phyloP scores from a whole-genome alignment of 176 grass and related monocot genomes.

The Avena atlantica region DNA sequence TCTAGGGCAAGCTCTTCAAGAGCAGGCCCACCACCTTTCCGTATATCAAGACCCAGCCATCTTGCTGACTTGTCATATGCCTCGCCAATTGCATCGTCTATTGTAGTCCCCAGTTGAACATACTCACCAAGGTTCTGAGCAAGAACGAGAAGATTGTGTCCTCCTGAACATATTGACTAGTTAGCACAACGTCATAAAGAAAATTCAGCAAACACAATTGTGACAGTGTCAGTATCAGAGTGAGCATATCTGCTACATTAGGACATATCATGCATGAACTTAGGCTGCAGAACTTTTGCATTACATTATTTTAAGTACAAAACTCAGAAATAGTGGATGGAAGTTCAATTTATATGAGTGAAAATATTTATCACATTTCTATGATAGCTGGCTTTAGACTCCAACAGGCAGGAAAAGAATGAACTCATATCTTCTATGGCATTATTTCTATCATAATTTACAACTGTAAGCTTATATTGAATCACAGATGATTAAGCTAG shows the following conservation, averaged over 20 bases:
- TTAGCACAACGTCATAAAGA: neutral
- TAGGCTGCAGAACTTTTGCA: conserved; percentile 16
- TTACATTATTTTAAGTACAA: neutral
- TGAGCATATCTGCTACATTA: neutral
- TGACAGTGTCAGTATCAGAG: neutral
- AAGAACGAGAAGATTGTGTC: conserved; percentile 95
- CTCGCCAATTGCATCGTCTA: conserved; percentile 99
- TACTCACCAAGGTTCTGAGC: conserved; percentile 86
- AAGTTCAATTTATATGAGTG: conserved; percentile 26
- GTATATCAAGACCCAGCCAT: conserved; percentile 95
- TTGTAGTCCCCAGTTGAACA: conserved; percentile 91
- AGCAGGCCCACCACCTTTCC: conserved; percentile 93
- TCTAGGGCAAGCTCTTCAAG: conserved; percentile 93
- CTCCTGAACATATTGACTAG: conserved; percentile 61
- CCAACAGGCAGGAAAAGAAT: neutral
- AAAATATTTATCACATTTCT: conserved; percentile 23
- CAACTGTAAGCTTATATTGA: conserved; percentile 9
- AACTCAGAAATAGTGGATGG: neutral
- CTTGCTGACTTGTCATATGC: conserved; percentile 98
- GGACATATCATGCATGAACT: conserved; percentile 13
- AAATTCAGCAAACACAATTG: conserved; percentile 23
- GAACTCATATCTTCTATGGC: neutral
- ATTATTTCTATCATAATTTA: conserved; percentile 18
- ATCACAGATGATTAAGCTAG: conserved; percentile 11
- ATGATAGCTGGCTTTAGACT: conserved; percentile 21